Evolutionary conservation across 2,329 filamentous ascomycete species (phyloP).

Genomic region (Verticillium longisporum): DNA sequence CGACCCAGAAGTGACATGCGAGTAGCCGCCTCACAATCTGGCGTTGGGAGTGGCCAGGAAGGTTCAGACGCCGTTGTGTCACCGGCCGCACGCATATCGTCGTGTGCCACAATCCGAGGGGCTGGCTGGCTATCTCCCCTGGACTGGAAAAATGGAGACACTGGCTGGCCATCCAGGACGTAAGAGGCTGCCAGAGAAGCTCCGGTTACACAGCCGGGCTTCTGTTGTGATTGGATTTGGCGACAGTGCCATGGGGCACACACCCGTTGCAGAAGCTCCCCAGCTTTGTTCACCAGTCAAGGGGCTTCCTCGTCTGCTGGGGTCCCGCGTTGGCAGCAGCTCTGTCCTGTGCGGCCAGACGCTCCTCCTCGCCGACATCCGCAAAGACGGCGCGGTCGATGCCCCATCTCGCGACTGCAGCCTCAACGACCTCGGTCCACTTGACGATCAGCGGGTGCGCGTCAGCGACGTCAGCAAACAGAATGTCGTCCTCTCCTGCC

Average conservation of each 20-base stretch:
- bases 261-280: background rate
- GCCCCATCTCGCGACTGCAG: conserved; percentile 23
- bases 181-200: background rate
- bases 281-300: conserved; percentile 27
- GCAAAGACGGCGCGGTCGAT: conserved; percentile 21
- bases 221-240: background rate
- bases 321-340: conserved; percentile 14
- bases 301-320: conserved; percentile 19
- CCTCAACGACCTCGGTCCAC: conserved; percentile 42
- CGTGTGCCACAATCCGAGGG: background rate
- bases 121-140: background rate
- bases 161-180: no score
- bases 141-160: background rate
- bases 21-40: background rate
- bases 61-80: background rate
- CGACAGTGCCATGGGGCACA: background rate
- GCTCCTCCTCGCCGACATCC: conserved; percentile 23
- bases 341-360: conserved; percentile 16
- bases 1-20: background rate
- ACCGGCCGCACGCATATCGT: background rate
- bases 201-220: background rate
- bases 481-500: conserved; percentile 29
- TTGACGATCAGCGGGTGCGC: conserved; percentile 60
- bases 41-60: background rate
- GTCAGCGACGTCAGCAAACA: conserved; percentile 56